phyloP scores from a whole-genome alignment of 2,329 filamentous ascomycete genomes.

The Microsporum audouinii region DNA sequence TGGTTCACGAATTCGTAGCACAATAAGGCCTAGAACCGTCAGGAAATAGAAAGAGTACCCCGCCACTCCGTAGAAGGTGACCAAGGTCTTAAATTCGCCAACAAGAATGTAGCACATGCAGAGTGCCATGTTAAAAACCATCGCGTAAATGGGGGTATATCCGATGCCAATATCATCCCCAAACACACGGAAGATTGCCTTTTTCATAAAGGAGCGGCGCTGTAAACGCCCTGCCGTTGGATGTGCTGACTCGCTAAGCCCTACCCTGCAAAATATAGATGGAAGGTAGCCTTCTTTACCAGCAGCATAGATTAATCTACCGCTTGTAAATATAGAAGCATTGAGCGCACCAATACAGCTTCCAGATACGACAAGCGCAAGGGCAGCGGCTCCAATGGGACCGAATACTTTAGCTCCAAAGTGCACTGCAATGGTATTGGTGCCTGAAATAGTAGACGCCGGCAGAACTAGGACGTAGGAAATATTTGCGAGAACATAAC shows the following conservation, averaged over 20 bases:
- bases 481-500: conserved; percentile 82
- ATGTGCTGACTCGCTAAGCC: conserved; percentile 42
- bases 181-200: conserved; percentile 49
- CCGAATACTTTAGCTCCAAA: conserved; percentile 90
- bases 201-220: conserved; percentile 45
- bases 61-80: conserved; percentile 96
- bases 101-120: conserved; percentile 69
- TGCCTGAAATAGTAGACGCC: conserved; percentile 63
- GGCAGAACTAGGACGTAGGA: conserved; percentile 92
- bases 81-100: conserved; percentile 79
- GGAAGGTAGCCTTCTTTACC: conserved; percentile 94
- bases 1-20: conserved; percentile 78
- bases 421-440: conserved; percentile 90
- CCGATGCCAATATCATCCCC: conserved; percentile 73
- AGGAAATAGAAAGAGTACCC: conserved; percentile 97
- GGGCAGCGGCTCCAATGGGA: conserved; percentile 63
- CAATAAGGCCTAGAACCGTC: conserved; percentile 83
- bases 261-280: conserved; percentile 68
- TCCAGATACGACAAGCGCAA: conserved; percentile 79
- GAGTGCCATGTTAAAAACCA: conserved; percentile 65
- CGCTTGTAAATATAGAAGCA: conserved; percentile 84
- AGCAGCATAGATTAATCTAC: conserved; percentile 82
- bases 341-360: conserved; percentile 94
- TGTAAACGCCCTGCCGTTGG: conserved; percentile 29
- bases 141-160: conserved; percentile 87